These are phyloP conservation scores for Microcyclosporella mali DNA, from an alignment of 2,329 filamentous ascomycete genomes.

Conservation along the genomic window DNA sequence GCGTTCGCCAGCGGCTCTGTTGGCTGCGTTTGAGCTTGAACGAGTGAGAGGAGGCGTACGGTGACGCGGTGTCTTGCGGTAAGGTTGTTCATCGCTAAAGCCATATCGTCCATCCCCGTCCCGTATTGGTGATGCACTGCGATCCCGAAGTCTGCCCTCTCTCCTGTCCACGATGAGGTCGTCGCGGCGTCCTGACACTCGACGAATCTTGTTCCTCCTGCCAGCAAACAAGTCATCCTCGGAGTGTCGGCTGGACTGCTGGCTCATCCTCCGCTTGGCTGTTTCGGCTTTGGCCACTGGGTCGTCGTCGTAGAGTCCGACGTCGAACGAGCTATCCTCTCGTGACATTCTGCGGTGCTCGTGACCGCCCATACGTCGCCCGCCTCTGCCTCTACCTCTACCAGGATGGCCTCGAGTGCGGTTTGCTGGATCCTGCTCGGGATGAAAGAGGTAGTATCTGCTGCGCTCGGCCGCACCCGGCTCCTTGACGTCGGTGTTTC, in stretches of 20 bases:
- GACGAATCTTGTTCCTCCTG: slow-evolving; percentile 6
- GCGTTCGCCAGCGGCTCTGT: slow-evolving; percentile 20
- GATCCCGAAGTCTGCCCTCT: slow-evolving; percentile 47
- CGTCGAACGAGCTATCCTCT: slow-evolving; percentile 52
- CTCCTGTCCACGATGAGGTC: slow-evolving; percentile 31
- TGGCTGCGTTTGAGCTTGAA: slow-evolving; percentile 15
- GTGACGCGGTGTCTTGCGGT: slow-evolving; percentile 38
- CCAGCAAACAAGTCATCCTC: slow-evolving; percentile 13
- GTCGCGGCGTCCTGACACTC: slow-evolving; percentile 14
- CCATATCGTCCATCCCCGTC: slow-evolving; percentile 45
- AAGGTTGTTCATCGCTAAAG: slow-evolving; percentile 46
- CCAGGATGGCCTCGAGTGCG: slow-evolving; percentile 45
- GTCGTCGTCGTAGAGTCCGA: slow-evolving; percentile 77
- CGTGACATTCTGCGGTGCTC: slow-evolving; percentile 7
- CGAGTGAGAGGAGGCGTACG: slow-evolving; percentile 27
- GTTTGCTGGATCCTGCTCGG: slow-evolving; percentile 78
- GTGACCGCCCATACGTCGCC: slow-evolving; percentile 29
- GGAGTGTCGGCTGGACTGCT: slow-evolving; percentile 24
- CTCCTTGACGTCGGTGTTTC: slow-evolving; percentile 71
- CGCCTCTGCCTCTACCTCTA: slow-evolving; percentile 17
- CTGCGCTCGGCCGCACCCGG: slow-evolving; percentile 72
- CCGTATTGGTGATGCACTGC: slow-evolving; percentile 53
- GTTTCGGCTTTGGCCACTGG: slow-evolving; percentile 17
- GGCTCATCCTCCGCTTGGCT: slow-evolving; percentile 3
- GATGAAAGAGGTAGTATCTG: slow-evolving; percentile 86